A percentile compares a stretch with the other conserved stretches of the same genome.
These are phyloP conservation scores for Alternaria dauci DNA, from an alignment of 2,329 filamentous ascomycete genomes.

Conservation along the genomic window DNA sequence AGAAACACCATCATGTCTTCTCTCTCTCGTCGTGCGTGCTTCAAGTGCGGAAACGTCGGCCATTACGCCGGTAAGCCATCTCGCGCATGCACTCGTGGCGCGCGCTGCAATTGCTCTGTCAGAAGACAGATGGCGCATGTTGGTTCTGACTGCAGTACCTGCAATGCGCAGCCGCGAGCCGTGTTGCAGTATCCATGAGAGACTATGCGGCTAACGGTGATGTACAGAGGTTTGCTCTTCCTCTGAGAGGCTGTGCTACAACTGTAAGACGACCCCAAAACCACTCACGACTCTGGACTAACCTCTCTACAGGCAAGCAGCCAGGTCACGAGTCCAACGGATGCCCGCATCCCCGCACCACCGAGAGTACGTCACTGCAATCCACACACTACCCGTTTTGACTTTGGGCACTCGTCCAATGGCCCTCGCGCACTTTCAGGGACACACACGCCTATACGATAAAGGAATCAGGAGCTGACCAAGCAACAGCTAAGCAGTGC, in stretches of 20 bases:
- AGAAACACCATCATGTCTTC: slow-evolving; percentile 59
- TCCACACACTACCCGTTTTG: neutral
- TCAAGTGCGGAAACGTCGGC: slow-evolving; percentile 63
- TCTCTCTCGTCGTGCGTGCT: slow-evolving; percentile 63
- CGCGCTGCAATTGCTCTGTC: slow-evolving; percentile 30
- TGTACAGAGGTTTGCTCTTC: slow-evolving; percentile 89
- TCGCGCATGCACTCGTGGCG: slow-evolving; percentile 21
- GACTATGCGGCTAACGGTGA: slow-evolving; percentile 33
- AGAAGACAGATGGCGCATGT: slow-evolving; percentile 26
- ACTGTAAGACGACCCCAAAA: slow-evolving; percentile 71
- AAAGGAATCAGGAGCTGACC: slow-evolving; percentile 21
- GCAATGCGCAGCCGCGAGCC: slow-evolving; percentile 30
- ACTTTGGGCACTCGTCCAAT: neutral
- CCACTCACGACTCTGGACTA: slow-evolving; percentile 19
- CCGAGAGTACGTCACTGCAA: slow-evolving; percentile 71
- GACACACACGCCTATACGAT: neutral
- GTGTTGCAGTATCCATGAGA: slow-evolving; percentile 8
- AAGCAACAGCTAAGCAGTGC: slow-evolving; percentile 85
- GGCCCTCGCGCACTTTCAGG: neutral
- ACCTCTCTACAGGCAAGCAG: slow-evolving; percentile 71
- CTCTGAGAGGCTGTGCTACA: slow-evolving; percentile 98
- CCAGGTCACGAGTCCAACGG: slow-evolving; percentile 96
- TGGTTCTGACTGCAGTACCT: slow-evolving; percentile 16
- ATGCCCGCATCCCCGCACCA: slow-evolving; percentile 95
- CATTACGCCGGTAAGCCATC: slow-evolving; percentile 60